Evolutionary conservation across 1,284 basidiomycete species (phyloP).

Genomic region (Heterobasidion parviporum): DNA sequence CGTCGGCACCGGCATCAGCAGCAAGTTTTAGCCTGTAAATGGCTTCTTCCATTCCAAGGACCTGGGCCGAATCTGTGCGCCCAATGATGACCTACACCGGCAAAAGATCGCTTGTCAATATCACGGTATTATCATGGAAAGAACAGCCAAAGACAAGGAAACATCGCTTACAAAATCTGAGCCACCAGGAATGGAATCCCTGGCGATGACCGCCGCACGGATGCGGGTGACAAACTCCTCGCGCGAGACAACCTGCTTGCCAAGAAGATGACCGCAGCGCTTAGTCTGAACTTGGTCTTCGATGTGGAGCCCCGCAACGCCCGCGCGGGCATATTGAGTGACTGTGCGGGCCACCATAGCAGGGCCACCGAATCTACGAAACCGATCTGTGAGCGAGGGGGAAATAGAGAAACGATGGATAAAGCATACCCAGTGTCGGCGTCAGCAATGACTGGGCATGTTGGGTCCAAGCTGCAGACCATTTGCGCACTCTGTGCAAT

Average conservation of each 20-base stretch:
- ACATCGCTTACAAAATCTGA: slow-evolving; percentile 52
- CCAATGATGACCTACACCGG: slow-evolving; percentile 61
- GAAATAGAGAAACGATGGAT: neutral
- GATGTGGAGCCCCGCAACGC: slow-evolving; percentile 73
- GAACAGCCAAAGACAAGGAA: slow-evolving; percentile 23
- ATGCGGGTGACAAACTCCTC: slow-evolving; percentile 73
- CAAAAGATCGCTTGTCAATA: neutral
- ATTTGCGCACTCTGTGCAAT: slow-evolving; percentile 39
- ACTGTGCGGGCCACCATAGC: slow-evolving; percentile 74
- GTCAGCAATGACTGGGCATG: slow-evolving; percentile 69
- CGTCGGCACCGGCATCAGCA: slow-evolving; percentile 70
- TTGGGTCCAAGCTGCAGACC: slow-evolving; percentile 59
- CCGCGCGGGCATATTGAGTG: slow-evolving; percentile 59
- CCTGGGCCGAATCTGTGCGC: slow-evolving; percentile 76
- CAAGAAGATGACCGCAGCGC: slow-evolving; percentile 74
- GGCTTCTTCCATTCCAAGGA: slow-evolving; percentile 77
- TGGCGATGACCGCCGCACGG: slow-evolving; percentile 67
- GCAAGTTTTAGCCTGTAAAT: slow-evolving; percentile 62
- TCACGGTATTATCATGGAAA: neutral
- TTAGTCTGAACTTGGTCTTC: slow-evolving; percentile 83
- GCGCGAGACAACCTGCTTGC: slow-evolving; percentile 73
- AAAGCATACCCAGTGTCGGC: slow-evolving; percentile 62
- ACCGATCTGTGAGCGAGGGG: neutral
- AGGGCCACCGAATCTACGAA: slow-evolving; percentile 61
- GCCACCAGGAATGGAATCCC: slow-evolving; percentile 60